Evolutionary conservation across 129 eudicot genomes (phyloP).

Genomic region (carrot (Daucus carota)): DH1_v3.0 NC_030388.2:31861501-31862000

Average conservation of each 20-base stretch:
- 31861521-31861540: constrained; percentile 31
- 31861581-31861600: constrained; percentile 47
- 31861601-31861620: constrained; percentile 26
- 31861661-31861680: constrained; percentile 29
- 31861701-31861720: constrained; percentile 22
- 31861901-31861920: constrained; percentile 23
- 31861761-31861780: constrained; percentile 12
- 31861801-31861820: constrained; percentile 15
- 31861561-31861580: constrained; percentile 34
- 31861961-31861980: constrained; percentile 12
- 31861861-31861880: constrained; percentile 11
- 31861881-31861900: constrained; percentile 27
- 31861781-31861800: constrained; percentile 14
- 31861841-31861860: constrained; percentile 31
- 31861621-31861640: constrained; percentile 44
- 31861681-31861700: constrained; percentile 31
- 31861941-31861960: constrained; percentile 7
- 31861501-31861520: constrained; percentile 31
- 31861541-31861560: constrained; percentile 39
- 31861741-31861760: constrained; percentile 13
- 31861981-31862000: constrained; percentile 34
- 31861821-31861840: constrained; percentile 17
- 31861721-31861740: constrained; percentile 13
- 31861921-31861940: constrained; percentile 32
- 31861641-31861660: constrained; percentile 31